These are phyloP conservation scores for Uronychia setigera DNA, from an alignment of 73 alveolate genomes.

Conservation along the genomic window DNA sequence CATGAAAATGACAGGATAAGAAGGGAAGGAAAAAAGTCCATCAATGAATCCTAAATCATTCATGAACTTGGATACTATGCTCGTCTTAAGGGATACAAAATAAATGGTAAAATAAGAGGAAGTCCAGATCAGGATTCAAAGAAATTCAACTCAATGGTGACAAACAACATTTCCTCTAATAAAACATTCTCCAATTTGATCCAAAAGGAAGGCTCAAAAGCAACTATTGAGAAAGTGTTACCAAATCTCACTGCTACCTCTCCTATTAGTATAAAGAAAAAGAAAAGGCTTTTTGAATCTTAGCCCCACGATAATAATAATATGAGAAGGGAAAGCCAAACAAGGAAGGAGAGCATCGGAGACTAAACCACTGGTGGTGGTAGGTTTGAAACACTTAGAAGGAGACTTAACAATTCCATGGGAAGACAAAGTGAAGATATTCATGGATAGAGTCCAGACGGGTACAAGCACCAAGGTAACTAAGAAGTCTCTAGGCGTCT, in stretches of 20 bases:
- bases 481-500: no score
- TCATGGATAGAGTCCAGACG: no score
- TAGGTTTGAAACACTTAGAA: no score
- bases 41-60: not conserved
- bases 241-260: not conserved
- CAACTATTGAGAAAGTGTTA: not conserved
- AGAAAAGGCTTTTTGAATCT: not conserved
- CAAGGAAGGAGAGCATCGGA: not conserved
- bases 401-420: no score
- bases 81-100: not conserved
- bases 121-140: not conserved
- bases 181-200: not conserved
- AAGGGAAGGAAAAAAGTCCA: not conserved
- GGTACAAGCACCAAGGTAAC: no score
- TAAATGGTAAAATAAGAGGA: not conserved
- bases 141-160: not conserved
- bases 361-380: not conserved
- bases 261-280: not conserved
- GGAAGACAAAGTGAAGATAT: no score
- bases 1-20: constrained; percentile 21
- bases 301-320: not conserved
- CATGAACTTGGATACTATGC: constrained; percentile 11
- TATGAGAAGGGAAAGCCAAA: no score
- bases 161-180: not conserved
- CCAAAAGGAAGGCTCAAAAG: not conserved